phyloP scores from a whole-genome alignment of 495 filamentous ascomycete species.

The Neurospora sp. region DNA sequence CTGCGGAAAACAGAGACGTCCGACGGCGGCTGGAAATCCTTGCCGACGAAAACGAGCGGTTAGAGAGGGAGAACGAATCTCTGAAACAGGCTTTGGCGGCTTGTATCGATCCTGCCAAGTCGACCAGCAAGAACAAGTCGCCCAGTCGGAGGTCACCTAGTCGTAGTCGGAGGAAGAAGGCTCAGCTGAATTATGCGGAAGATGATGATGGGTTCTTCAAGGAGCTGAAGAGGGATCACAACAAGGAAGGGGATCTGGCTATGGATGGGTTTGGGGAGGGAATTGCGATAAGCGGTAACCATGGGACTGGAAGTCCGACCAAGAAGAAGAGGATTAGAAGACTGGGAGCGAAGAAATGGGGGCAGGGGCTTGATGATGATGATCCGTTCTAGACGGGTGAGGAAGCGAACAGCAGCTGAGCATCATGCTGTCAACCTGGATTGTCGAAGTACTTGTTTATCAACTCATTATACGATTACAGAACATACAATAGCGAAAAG shows the following conservation, averaged over 20 bases:
- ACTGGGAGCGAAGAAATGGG: background rate
- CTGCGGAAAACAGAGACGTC: background rate
- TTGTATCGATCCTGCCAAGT: background rate
- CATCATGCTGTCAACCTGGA: background rate
- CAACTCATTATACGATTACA: too few species aligned
- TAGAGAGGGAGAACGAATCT: conserved; percentile 42
- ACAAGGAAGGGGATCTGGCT: background rate
- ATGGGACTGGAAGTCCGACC: background rate
- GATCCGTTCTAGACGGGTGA: background rate
- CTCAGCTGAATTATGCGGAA: background rate
- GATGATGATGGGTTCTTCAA: background rate
- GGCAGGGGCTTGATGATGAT: background rate
- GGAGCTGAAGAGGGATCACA: background rate
- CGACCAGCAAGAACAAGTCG: background rate
- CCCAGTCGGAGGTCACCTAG: background rate
- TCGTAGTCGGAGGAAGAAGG: background rate
- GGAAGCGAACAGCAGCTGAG: background rate
- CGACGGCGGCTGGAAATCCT: background rate
- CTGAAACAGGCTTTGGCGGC: conserved; percentile 38
- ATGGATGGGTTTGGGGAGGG: background rate
- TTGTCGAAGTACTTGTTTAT: background rate
- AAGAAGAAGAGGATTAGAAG: background rate
- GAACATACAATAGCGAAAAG: background rate
- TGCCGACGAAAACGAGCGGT: conserved; percentile 50
- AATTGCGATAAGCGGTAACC: background rate